These are phyloP conservation scores for Calocera cornea DNA, from an alignment of 768 basidiomycete genomes.

Conservation along the genomic window DNA sequence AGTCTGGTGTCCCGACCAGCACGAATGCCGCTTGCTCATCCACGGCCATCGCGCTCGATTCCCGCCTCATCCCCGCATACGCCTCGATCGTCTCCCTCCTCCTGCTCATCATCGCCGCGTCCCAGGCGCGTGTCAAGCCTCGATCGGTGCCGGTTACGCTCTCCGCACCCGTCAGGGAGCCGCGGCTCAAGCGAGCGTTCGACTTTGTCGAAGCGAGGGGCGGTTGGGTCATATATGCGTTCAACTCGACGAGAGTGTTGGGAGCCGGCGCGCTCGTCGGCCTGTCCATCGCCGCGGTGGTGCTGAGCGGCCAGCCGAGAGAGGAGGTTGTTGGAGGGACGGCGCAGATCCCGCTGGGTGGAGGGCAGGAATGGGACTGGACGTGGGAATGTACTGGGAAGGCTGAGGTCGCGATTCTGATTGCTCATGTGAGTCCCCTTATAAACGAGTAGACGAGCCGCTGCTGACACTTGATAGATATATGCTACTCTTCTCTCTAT, in stretches of 20 bases:
- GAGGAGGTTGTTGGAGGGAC: neutral
- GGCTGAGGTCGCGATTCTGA: neutral
- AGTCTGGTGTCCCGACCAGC: too few species aligned
- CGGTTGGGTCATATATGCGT: constrained; percentile 1
- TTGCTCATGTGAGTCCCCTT: neutral
- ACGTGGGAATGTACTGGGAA: constrained; percentile 1
- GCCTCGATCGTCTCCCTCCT: neutral
- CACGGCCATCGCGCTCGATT: neutral
- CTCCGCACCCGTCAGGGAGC: neutral
- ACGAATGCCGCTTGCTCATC: too few species aligned
- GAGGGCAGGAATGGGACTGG: neutral
- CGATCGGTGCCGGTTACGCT: neutral
- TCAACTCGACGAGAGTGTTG: neutral
- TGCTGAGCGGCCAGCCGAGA: neutral
- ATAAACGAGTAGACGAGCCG: too few species aligned
- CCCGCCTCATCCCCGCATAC: neutral
- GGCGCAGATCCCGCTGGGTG: neutral
- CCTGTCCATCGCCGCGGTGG: neutral
- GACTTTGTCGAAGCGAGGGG: neutral
- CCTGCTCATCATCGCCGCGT: neutral
- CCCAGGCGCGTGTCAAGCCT: neutral
- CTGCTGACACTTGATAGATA: too few species aligned
- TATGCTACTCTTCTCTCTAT: too few species aligned
- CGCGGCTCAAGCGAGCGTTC: neutral
- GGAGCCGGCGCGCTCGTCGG: neutral